Evolutionary conservation across 192 early-diverging fungal genomes (phyloP).

Genomic region (Coemansia sp.): DNA sequence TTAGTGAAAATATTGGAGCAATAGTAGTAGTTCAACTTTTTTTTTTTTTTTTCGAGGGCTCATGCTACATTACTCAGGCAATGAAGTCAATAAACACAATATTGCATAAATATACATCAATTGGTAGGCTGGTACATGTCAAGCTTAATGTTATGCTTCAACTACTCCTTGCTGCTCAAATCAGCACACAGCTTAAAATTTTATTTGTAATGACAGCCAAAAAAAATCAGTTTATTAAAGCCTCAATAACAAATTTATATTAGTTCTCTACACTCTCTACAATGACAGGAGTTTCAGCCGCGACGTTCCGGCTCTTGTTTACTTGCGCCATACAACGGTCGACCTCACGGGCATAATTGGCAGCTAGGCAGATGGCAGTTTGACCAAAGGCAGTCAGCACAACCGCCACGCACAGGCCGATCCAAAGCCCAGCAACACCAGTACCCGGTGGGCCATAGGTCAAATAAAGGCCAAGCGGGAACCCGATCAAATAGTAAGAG

Average conservation of each 20-base stretch:
- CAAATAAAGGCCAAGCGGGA: conserved; percentile 58
- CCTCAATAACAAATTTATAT: neutral
- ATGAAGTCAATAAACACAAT: too few relatives aligned
- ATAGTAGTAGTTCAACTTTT: neutral
- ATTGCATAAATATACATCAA: too few relatives aligned
- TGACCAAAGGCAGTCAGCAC: conserved; percentile 33
- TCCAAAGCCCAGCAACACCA: conserved; percentile 52
- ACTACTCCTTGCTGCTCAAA: too few relatives aligned
- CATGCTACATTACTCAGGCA: too few relatives aligned
- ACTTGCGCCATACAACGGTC: conserved; percentile 37
- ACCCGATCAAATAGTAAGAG: conserved; percentile 57
- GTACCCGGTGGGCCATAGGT: conserved; percentile 43
- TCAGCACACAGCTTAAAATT: neutral
- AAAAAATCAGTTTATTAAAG: neutral
- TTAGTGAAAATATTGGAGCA: neutral
- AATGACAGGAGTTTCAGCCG: neutral
- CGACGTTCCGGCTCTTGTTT: neutral
- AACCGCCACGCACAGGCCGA: conserved; percentile 44
- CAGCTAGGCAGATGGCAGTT: conserved; percentile 23
- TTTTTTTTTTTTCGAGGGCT: too few relatives aligned
- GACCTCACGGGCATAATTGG: conserved; percentile 34
- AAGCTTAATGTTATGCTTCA: too few relatives aligned
- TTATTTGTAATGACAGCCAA: neutral
- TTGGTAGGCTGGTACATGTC: too few relatives aligned
- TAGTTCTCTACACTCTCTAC: neutral